Base-by-base conservation (phyloP, 1,284 basidiomycete species). In the Ganoderma lingzhi region DNA sequence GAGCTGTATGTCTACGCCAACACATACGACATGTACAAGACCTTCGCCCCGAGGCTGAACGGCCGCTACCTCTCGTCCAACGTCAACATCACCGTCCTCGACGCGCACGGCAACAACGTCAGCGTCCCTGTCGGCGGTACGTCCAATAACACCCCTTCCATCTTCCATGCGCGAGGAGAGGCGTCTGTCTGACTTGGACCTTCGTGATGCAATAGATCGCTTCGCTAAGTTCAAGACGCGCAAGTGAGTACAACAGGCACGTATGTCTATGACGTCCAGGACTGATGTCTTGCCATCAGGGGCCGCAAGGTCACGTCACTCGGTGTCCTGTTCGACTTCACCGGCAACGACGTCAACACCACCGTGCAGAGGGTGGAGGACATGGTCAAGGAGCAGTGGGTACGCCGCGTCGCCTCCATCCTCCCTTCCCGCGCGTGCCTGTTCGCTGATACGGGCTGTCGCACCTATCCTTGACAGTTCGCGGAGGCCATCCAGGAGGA, bases 1-100 rank as follows among this genome's bases (percentile, higher is more conserved):
- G 96, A 97, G 81, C 81, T 97, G 42, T 97, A 96, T 81, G 85
- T 88, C 71, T 96, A 95, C 77, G 85, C 83, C 4, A 88, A 93
- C 76, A 88, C 94, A 0, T 85, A 89, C 59, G 93, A 95, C 79
- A 92, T 95, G 87, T 92, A 93, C 80, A 84, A 88, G 67, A 92
- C 94, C 79, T 94, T 94, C 76, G 91, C 85, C 5, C 93, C 93
- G 2, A 82, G 87, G 65, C 85, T 92, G 80, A 84, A 87, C 1
- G 93, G 93, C 14, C 87, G 93, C 59, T 96, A 95, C 77, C 83
- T 97, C 56, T 90, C 94, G 0, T 94, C 92, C 3, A 96, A 96
- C 76, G 93, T 89, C 60, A 95, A 96, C 80, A 95, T 96, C 75
- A 96, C 93, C 0, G 76, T 94, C 10, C 73, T 83, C 10, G 85